Base-by-base conservation (phyloP, 2,329 filamentous ascomycete genomes). In the Stachybotrys elegans region DNA sequence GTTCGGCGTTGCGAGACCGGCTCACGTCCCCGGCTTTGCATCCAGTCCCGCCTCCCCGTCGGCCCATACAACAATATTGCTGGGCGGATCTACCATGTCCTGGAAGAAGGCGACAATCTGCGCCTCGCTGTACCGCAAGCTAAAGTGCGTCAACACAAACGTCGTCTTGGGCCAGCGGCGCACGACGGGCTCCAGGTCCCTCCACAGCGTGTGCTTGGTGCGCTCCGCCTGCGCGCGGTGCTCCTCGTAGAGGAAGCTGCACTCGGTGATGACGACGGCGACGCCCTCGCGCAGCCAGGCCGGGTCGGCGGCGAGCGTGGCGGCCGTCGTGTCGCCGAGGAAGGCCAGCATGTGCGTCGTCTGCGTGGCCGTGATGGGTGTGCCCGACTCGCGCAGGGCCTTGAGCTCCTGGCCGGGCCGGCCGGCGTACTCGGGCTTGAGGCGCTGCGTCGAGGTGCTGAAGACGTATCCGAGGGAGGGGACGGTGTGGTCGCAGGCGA, bases 391-490 rank as follows among this genome's bases (percentile, higher is more conserved):
- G 7, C 69, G 64, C 16, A 73, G 59, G 3, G 48, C 48, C 42
- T 61, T 65, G 23, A 75, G 56, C 43, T 70, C 60, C 2, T 53
- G 46, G 2, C 68, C 69, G 3, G 61, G 32, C 1, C 66, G 60
- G 9, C 56, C 53, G 0, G 51, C 47, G 56, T 66, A 70, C 43
- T 70, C 63, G 2, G 61, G 57, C 43, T 56, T 61, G 9, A 75
- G 62, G 38, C 64, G 65, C 32, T 62, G 57, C 1, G 65, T 68
- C 2, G 63, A 63, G 11, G 57, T 56, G 22, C 52, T 56, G 56
- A 75, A 73, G 46, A 75, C 57, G 57, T 73, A 75, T 25, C 71
- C 71, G 2, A 75, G 53, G 44, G 67, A 73, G 3, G 72, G 71
- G 0, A 75, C 68, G 4, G 62, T 69, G 54, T 75, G 72, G 49